Percentiles rank a stretch among this genome's conserved stretches.
phyloP scores from a whole-genome alignment of 495 filamentous ascomycete genomes.

The Aspergillus wentii region DNA sequence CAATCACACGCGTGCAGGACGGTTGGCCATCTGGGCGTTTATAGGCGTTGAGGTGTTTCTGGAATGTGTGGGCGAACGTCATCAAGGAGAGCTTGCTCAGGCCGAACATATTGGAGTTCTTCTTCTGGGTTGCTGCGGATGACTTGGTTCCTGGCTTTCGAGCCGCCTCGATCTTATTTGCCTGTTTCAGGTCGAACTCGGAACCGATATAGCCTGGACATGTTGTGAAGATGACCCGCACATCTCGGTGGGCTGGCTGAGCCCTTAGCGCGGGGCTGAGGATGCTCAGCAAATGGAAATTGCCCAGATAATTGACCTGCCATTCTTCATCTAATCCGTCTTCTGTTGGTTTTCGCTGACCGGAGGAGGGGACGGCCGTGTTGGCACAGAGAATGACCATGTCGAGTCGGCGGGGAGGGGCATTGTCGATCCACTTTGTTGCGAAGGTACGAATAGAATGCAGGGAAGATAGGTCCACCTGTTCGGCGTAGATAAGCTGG shows the following conservation, averaged over 20 bases:
- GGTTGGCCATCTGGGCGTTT: slow-evolving; percentile 76
- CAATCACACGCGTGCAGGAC: slow-evolving; percentile 70
- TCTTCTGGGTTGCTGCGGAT: slow-evolving; percentile 7
- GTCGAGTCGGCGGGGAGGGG: slow-evolving; percentile 84
- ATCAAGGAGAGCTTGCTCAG: slow-evolving; percentile 87
- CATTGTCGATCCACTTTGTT: slow-evolving; percentile 98
- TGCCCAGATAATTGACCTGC: slow-evolving; percentile 92
- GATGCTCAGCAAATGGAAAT: slow-evolving; percentile 91
- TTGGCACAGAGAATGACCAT: slow-evolving; percentile 85
- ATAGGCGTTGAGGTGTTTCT: slow-evolving; percentile 80
- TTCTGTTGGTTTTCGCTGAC: slow-evolving; percentile 47
- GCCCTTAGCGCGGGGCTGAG: slow-evolving; percentile 80
- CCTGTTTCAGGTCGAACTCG: slow-evolving; percentile 49
- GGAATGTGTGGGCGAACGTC: slow-evolving; percentile 80
- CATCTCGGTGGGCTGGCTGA: slow-evolving; percentile 90
- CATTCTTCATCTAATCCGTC: slow-evolving; percentile 86
- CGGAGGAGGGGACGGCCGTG: slow-evolving; percentile 57
- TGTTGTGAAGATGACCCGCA: slow-evolving; percentile 78
- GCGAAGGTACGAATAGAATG: slow-evolving; percentile 89
- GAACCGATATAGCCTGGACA: slow-evolving; percentile 82
- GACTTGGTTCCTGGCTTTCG: slow-evolving; percentile 22
- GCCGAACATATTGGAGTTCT: slow-evolving; percentile 56
- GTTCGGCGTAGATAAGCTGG: slow-evolving; percentile 88
- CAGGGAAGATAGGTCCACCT: slow-evolving; percentile 82
- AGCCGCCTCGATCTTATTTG: slow-evolving; percentile 22